Base-by-base conservation (phyloP, 768 basidiomycete genomes). In the Rickenella mellea region DNA sequence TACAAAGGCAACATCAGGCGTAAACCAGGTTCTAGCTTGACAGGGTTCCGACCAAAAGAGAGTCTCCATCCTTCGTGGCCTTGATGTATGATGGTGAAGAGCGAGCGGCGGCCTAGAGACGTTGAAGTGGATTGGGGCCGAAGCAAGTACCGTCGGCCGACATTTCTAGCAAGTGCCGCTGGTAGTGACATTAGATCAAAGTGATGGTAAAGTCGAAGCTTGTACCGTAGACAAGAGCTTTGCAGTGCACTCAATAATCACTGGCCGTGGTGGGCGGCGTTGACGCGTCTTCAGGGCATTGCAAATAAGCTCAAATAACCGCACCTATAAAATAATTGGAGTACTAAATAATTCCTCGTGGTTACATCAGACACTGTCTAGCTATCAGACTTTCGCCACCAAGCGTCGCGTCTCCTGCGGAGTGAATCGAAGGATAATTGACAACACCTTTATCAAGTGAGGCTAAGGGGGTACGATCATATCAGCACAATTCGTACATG, bases 381-480 rank as follows among this genome's bases (percentile, higher is more conserved):
- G 19, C 19, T 8, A 45, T 55, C 35, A 83, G 25, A 92, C 83
- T 68, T 93, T 96, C 7, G 93, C 80, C 44, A 92, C 75, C 28
- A 98, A 68, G 33, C 93, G 69, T 22, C 94, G 71, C 3, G 89
- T 88, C 60, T 98, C 94, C 53, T 93, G 87, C 1, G 94, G 94
- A 1, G 94, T 98, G 54, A 99, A 98, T 29, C 78, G 85, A 28
- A 98, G 61, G 38, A 98, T 91, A 28, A 90, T 91, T 1, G 91
- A 91, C 31, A 98, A 59, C 2, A 99, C 93, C 42, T 83, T 76
- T 21, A 98, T 79, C 25, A 99, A 78, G 52, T 91, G 88, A 0
- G 91, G 87, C 85, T 91, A 45, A 8, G 20, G 5, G 40, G 28
- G 19, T 28, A 38, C 17, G 19, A n/a, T 15, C 33, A 39, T 9